Percentiles rank a stretch among this genome's conserved stretches.
Evolutionary conservation across 805 yeast species (phyloP).

Genomic region (Barnettozyma vustinii): DNA sequence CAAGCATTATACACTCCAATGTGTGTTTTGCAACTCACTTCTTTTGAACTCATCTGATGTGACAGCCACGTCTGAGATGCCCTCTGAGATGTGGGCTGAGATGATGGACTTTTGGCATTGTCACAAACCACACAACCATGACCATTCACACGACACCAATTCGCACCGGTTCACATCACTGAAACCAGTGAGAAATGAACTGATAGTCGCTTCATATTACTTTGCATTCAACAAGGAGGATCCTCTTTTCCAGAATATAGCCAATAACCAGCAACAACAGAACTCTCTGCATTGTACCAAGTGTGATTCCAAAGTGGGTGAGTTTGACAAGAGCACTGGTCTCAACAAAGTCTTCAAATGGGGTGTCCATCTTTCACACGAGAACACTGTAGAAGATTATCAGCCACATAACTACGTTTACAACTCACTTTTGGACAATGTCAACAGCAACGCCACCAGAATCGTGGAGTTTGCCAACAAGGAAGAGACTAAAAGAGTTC

Average conservation of each 20-base stretch:
- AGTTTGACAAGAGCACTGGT: conserved; percentile 27
- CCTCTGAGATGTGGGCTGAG: conserved; percentile 91
- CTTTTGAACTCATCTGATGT: conserved; percentile 31
- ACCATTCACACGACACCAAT: conserved; percentile 8
- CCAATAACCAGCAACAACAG: background rate
- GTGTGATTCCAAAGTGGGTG: conserved; percentile 40
- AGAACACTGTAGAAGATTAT: conserved; percentile 25
- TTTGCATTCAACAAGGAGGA: conserved; percentile 24
- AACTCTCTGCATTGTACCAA: conserved; percentile 27
- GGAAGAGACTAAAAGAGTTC: conserved; percentile 12
- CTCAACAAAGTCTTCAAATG: conserved; percentile 48
- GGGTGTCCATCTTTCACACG: conserved; percentile 36
- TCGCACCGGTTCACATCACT: conserved; percentile 35
- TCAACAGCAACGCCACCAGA: conserved; percentile 38
- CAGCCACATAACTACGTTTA: conserved; percentile 34
- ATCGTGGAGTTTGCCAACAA: conserved; percentile 26
- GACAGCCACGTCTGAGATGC: conserved; percentile 53
- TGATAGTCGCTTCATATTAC: conserved; percentile 57
- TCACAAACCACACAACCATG: conserved; percentile 58
- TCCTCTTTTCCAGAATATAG: conserved; percentile 8
- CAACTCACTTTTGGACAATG: conserved; percentile 35
- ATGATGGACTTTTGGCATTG: conserved; percentile 98
- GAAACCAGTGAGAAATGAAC: conserved; percentile 35
- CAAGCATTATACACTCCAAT: conserved; percentile 28
- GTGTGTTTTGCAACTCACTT: conserved; percentile 26